Evolutionary conservation across 345 rosid species (phyloP).

Genomic region (Salix caprea): DNA sequence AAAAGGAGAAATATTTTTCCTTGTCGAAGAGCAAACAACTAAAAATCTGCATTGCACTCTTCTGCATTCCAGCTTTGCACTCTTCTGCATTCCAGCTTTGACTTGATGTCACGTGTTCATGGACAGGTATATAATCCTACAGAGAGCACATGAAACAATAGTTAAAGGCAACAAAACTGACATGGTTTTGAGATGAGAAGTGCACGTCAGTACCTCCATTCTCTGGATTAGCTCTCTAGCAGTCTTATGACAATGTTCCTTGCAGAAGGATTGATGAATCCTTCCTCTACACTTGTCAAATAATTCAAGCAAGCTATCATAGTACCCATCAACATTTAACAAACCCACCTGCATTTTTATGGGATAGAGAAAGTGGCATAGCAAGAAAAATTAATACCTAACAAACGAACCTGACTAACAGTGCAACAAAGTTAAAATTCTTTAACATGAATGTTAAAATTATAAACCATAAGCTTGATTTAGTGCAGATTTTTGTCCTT

Average conservation of each 20-base stretch:
- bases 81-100: constrained; percentile 24
- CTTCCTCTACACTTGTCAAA: constrained; percentile 55
- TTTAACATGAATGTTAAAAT: too few species aligned
- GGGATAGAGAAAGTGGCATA: too few species aligned
- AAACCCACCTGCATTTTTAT: constrained; percentile 39
- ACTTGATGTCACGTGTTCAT: constrained; percentile 35
- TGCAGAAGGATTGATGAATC: background rate
- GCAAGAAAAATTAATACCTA: too few species aligned
- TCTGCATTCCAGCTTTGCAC: too few species aligned
- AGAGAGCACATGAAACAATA: constrained; percentile 1
- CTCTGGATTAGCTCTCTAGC: constrained; percentile 32
- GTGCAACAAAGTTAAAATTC: too few species aligned
- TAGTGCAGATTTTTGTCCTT: too few species aligned
- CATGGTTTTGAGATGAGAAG: background rate
- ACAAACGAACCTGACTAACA: too few species aligned
- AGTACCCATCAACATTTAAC: constrained; percentile 51
- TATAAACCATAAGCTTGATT: too few species aligned
- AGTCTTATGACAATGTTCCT: constrained; percentile 32
- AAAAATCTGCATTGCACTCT: constrained; percentile 1
- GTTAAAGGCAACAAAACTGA: background rate
- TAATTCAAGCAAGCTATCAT: constrained; percentile 42
- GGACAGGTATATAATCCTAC: constrained; percentile 46
- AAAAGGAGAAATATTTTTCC: background rate
- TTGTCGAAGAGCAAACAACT: background rate
- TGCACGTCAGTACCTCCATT: background rate